Conservation (phyloP, 768 basidiomycete genomes). For the Hirschioporus abietinus region DNA sequence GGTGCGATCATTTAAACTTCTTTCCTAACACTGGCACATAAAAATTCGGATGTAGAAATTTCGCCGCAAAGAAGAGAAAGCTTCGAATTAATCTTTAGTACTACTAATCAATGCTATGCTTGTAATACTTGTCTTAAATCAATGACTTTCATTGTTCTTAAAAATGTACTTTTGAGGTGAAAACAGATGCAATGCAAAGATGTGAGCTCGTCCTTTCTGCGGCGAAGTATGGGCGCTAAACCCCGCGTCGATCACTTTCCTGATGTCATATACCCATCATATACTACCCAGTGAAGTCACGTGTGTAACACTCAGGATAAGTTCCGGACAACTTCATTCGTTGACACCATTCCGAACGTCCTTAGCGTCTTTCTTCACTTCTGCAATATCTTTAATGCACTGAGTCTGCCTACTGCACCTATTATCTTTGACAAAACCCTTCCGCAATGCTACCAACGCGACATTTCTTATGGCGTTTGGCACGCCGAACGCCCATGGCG, state of each 20-base stretch:
- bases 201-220: no score
- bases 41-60: no score
- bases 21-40: no score
- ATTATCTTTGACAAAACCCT: neutral
- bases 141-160: no score
- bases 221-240: neutral
- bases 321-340: neutral
- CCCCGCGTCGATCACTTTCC: neutral
- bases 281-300: neutral
- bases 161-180: no score
- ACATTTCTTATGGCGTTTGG: neutral
- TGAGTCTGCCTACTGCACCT: neutral
- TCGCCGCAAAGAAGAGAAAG: no score
- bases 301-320: neutral
- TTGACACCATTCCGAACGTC: neutral
- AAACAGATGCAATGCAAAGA: no score
- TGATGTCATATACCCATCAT: neutral
- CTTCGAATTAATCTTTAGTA: no score
- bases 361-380: neutral
- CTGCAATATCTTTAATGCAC: neutral
- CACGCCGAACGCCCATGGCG: neutral
- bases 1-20: no score
- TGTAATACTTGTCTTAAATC: no score
- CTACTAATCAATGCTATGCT: no score
- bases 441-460: neutral